These are phyloP conservation scores for Lentinula novae-zelandiae DNA, from an alignment of 1,284 basidiomycete genomes.

Conservation along the genomic window DNA sequence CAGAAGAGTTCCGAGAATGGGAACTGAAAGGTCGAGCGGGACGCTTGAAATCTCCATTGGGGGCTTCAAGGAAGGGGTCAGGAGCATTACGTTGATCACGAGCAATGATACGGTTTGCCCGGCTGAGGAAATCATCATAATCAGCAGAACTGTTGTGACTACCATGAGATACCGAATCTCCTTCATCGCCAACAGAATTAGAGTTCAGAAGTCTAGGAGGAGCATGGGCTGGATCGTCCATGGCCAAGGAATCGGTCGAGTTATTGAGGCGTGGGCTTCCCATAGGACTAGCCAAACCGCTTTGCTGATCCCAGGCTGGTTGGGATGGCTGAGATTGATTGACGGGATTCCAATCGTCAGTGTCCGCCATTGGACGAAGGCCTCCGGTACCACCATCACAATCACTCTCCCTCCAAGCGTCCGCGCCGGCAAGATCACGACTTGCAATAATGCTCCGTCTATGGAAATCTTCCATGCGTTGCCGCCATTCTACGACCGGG, in stretches of 20 bases:
- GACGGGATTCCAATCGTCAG: constrained; percentile 48
- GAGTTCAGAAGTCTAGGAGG: constrained; percentile 30
- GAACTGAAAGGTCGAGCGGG: constrained; percentile 74
- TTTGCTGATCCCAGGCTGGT: constrained; percentile 52
- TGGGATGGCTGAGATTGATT: constrained; percentile 44
- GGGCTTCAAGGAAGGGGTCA: constrained; percentile 77
- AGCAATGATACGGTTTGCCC: constrained; percentile 79
- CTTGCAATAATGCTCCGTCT: constrained; percentile 75
- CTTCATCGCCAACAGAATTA: constrained; percentile 19
- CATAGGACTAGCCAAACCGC: constrained; percentile 22
- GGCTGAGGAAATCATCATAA: constrained; percentile 79
- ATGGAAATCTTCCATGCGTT: constrained; percentile 92
- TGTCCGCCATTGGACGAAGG: constrained; percentile 41
- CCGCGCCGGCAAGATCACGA: constrained; percentile 60
- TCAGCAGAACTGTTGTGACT: constrained; percentile 28
- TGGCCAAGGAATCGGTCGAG: constrained; percentile 41
- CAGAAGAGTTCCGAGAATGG: constrained; percentile 78
- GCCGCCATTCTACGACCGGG: constrained; percentile 95
- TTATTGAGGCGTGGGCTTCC: constrained; percentile 25
- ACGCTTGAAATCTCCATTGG: constrained; percentile 25
- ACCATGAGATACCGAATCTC: not conserved
- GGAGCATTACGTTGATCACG: constrained; percentile 71
- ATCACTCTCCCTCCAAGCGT: constrained; percentile 77
- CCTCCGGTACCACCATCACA: constrained; percentile 57
- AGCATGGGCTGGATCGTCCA: constrained; percentile 28